A percentile compares a stretch with the other conserved stretches of the same genome.
These are phyloP conservation scores for Phlegmacium glaucopus DNA, from an alignment of 768 basidiomycete species.

Conservation along the genomic window DNA sequence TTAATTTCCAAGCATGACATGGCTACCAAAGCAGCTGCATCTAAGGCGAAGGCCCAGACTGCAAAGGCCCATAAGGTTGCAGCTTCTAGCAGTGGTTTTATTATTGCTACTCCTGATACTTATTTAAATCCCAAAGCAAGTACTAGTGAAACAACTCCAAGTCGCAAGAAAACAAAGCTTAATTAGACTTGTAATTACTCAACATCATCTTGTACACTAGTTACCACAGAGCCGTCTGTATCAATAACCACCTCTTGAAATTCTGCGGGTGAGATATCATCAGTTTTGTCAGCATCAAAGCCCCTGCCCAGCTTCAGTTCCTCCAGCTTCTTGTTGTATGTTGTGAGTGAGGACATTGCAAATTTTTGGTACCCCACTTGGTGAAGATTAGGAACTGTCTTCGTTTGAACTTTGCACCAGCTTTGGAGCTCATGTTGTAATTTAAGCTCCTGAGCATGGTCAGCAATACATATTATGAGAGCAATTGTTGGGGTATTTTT, in stretches of 20 bases:
- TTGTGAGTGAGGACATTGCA: constrained; percentile 21
- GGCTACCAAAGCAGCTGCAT: not conserved
- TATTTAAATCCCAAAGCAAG: not conserved
- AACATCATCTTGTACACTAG: not conserved
- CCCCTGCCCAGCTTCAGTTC: not conserved
- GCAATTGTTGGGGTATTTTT: constrained; percentile 10
- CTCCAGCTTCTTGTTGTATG: constrained; percentile 30
- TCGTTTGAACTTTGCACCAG: constrained; percentile 1
- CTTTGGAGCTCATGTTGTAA: constrained; percentile 8
- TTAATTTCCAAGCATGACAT: constrained; percentile 9
- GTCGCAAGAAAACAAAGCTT: not conserved
- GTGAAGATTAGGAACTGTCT: constrained; percentile 13
- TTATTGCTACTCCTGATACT: not conserved
- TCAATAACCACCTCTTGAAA: not conserved
- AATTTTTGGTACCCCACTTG: constrained; percentile 16
- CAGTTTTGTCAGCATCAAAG: not conserved
- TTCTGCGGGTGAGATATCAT: not conserved
- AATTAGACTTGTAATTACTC: not conserved
- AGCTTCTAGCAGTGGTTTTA: not conserved
- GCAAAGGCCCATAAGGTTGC: not conserved
- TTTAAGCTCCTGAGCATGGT: constrained; percentile 12
- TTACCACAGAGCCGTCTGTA: not conserved
- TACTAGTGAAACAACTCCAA: no score
- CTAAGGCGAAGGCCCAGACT: not conserved
- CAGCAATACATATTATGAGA: constrained; percentile 19